phyloP scores from a whole-genome alignment of 2,329 filamentous ascomycete species.

The Epichloe amarillans region DNA sequence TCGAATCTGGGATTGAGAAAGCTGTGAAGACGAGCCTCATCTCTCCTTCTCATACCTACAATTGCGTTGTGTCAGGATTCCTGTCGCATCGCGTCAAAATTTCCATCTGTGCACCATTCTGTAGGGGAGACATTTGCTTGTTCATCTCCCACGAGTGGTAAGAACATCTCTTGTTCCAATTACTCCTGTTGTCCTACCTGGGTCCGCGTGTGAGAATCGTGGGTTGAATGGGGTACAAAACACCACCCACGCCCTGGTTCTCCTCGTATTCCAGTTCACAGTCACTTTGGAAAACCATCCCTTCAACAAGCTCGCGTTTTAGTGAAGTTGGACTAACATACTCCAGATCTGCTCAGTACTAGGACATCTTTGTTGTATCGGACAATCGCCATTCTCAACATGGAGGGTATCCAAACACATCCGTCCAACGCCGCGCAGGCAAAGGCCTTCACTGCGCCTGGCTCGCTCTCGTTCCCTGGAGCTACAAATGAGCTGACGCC shows the following conservation, averaged over 20 bases:
- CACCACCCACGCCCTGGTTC: no score
- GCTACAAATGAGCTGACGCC: slow-evolving; percentile 73
- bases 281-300: neutral
- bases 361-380: slow-evolving; percentile 8
- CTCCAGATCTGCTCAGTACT: slow-evolving; percentile 21
- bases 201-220: no score
- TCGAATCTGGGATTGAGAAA: slow-evolving; percentile 6
- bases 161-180: slow-evolving; percentile 16
- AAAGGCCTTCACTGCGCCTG: slow-evolving; percentile 86
- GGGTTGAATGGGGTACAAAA: no score
- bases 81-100: slow-evolving; percentile 11
- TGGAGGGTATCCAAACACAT: slow-evolving; percentile 87
- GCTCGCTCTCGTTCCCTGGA: slow-evolving; percentile 83
- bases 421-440: slow-evolving; percentile 85
- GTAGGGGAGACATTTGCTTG: slow-evolving; percentile 95
- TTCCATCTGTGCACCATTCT: slow-evolving; percentile 23
- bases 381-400: slow-evolving; percentile 29
- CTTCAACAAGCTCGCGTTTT: neutral
- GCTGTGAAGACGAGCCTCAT: neutral
- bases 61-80: slow-evolving; percentile 10
- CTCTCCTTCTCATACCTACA: neutral
- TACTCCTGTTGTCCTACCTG: neutral
- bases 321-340: slow-evolving; percentile 2
- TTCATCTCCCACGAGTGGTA: slow-evolving; percentile 79
- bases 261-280: neutral